phyloP scores from a whole-genome alignment of 345 rosid genomes.

The Erucastrum elatum region DNA sequence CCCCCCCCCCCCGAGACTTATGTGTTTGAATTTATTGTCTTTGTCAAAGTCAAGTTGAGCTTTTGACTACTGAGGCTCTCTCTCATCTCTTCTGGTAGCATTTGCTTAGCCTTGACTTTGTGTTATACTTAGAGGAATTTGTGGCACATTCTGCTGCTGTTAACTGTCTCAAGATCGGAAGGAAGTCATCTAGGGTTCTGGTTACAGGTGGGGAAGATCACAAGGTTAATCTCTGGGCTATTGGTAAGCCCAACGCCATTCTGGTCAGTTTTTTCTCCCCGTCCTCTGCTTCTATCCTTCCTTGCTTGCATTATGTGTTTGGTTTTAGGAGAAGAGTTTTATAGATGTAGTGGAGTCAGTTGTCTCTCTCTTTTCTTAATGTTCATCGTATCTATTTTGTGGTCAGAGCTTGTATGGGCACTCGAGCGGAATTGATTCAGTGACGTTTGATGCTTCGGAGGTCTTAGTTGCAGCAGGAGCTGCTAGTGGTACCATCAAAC shows the following conservation, averaged over 20 bases:
- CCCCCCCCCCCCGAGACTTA: conserved; percentile 15
- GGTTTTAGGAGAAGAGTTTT: not conserved
- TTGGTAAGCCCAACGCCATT: conserved; percentile 97
- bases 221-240: conserved; percentile 99
- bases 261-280: conserved; percentile 64
- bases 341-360: not conserved
- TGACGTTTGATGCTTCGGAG: conserved; percentile 92
- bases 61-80: conserved; percentile 1
- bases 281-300: conserved; percentile 7
- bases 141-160: conserved; percentile 94
- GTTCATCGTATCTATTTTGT: conserved; percentile 14
- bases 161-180: conserved; percentile 94
- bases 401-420: conserved; percentile 95
- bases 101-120: conserved; percentile 52
- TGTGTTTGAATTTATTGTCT: conserved; percentile 27
- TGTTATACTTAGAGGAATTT: conserved; percentile 69
- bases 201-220: conserved; percentile 99
- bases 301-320: conserved; percentile 2
- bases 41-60: not conserved
- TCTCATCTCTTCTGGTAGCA: not conserved
- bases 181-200: conserved; percentile 92
- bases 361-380: not conserved
- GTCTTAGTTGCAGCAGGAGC: conserved; percentile 97
- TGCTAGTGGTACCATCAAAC: conserved; percentile 94
- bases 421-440: conserved; percentile 94